phyloP scores from a whole-genome alignment of 257 asterid genomes.

The Coffea canephora region DNA sequence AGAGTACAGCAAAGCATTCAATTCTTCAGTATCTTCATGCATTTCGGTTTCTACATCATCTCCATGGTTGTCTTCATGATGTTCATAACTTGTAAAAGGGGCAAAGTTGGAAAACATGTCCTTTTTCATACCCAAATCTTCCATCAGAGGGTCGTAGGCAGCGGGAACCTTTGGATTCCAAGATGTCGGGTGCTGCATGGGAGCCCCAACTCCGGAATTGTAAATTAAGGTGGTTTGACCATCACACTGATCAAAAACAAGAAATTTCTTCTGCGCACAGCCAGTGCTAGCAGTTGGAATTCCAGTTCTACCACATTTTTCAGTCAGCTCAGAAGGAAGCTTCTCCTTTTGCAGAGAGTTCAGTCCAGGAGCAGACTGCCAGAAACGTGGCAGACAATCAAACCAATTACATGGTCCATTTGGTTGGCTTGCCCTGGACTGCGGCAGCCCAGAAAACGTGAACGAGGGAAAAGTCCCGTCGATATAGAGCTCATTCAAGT shows the following conservation, averaged over 20 bases:
- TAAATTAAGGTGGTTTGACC: conserved; percentile 63
- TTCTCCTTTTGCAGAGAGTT: conserved; percentile 32
- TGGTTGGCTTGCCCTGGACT: conserved; percentile 32
- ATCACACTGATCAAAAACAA: conserved; percentile 82
- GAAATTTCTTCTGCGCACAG: conserved; percentile 49
- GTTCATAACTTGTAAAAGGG: conserved; percentile 26
- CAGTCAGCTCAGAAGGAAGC: conserved; percentile 18
- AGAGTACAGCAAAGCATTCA: conserved; percentile 78
- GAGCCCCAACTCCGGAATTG: conserved; percentile 43
- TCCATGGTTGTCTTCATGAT: conserved; percentile 33
- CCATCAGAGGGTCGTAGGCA: conserved; percentile 28
- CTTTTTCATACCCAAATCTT: conserved; percentile 26
- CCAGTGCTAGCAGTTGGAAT: conserved; percentile 25
- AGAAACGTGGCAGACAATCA: conserved; percentile 35
- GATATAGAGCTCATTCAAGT: conserved; percentile 33
- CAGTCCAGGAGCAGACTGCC: conserved; percentile 34
- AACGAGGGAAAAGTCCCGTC: conserved; percentile 40
- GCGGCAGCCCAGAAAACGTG: conserved; percentile 37
- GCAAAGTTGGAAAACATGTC: conserved; percentile 22
- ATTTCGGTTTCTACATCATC: conserved; percentile 46
- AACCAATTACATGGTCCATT: conserved; percentile 38
- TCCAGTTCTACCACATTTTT: conserved; percentile 24
- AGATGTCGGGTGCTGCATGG: conserved; percentile 31
- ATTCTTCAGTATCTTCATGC: conserved; percentile 87
- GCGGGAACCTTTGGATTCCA: conserved; percentile 33